Percentiles rank a stretch among this genome's conserved stretches.
Conservation (phyloP, 2,329 filamentous ascomycete species). For the Xylariales sp. region DNA sequence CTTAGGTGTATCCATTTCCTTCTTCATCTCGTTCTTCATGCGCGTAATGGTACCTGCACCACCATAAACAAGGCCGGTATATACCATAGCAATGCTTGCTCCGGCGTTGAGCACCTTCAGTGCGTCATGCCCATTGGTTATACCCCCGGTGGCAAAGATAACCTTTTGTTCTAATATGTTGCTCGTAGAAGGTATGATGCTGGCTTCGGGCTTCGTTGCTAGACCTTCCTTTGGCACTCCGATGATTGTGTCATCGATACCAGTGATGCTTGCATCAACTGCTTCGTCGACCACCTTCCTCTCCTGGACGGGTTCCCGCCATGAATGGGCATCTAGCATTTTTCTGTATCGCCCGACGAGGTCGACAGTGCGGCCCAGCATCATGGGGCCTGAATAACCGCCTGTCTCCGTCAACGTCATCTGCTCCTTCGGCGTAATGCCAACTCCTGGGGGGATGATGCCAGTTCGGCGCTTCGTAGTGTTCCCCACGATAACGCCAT, state of each 20-base stretch:
- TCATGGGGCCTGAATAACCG: constrained; percentile 89
- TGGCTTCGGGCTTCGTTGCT: constrained; percentile 57
- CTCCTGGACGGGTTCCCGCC: constrained; percentile 48
- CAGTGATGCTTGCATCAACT: constrained; percentile 50
- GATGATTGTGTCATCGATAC: constrained; percentile 50
- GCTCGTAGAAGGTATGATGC: constrained; percentile 12
- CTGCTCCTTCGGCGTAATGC: constrained; percentile 74
- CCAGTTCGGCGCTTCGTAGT: constrained; percentile 87
- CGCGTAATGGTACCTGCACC: constrained; percentile 73
- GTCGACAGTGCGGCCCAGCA: constrained; percentile 82
- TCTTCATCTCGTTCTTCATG: constrained; percentile 72
- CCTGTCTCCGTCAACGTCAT: constrained; percentile 79
- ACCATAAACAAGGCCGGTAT: constrained; percentile 78
- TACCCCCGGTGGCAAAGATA: constrained; percentile 93
- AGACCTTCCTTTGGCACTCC: constrained; percentile 45
- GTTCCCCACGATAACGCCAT: constrained; percentile 96
- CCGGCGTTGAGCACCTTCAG: constrained; percentile 85
- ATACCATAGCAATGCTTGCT: constrained; percentile 90
- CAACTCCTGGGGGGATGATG: constrained; percentile 74
- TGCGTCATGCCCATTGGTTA: constrained; percentile 88
- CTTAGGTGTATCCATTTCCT: constrained; percentile 48
- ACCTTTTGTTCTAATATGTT: constrained; percentile 70
- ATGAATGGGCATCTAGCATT: constrained; percentile 67
- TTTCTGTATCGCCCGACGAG: constrained; percentile 84
- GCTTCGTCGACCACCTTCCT: constrained; percentile 49